Conservation (phyloP, 1,139 yeast genomes). For the Groenewaldozyma sp. region DNA sequence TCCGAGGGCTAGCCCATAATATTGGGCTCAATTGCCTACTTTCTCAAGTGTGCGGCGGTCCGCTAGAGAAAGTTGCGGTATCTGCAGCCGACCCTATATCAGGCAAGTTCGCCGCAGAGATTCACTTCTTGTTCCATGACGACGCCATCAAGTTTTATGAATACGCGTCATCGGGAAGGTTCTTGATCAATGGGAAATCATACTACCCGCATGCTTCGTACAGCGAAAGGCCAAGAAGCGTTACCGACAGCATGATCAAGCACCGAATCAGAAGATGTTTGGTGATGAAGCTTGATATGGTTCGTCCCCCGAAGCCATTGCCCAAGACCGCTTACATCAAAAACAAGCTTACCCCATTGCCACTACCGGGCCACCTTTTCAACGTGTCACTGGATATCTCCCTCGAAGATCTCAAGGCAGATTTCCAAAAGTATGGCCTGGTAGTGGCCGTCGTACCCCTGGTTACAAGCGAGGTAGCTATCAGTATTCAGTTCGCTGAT, state of each 20-base stretch:
- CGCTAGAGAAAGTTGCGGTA: slow-evolving; percentile 41
- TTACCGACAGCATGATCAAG: slow-evolving; percentile 28
- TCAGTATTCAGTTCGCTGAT: slow-evolving; percentile 55
- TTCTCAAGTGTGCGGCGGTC: slow-evolving; percentile 64
- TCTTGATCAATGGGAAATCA: slow-evolving; percentile 51
- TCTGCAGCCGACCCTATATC: slow-evolving; percentile 9
- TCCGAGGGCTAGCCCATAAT: slow-evolving; percentile 26
- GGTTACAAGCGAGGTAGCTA: slow-evolving; percentile 47
- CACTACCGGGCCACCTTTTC: slow-evolving; percentile 4
- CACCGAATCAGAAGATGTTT: slow-evolving; percentile 35
- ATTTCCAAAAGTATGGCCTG: slow-evolving; percentile 50
- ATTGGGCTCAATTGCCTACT: slow-evolving; percentile 45
- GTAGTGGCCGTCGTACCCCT: slow-evolving; percentile 59
- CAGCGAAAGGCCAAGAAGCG: slow-evolving; percentile 22
- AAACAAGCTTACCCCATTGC: slow-evolving; percentile 2
- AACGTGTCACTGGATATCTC: slow-evolving; percentile 31
- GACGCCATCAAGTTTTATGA: slow-evolving; percentile 50
- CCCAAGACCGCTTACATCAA: slow-evolving; percentile 10
- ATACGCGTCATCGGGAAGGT: slow-evolving; percentile 48
- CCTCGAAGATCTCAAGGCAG: slow-evolving; percentile 35
- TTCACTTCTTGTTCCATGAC: slow-evolving; percentile 45
- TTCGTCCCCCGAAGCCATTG: neutral
- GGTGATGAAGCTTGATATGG: slow-evolving; percentile 19
- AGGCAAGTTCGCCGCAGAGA: slow-evolving; percentile 30
- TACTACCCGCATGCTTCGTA: slow-evolving; percentile 29